A percentile compares a stretch with the other conserved stretches of the same genome.
Conservation (phyloP, 805 yeast genomes). For the Barnettozyma siamensis region DNA sequence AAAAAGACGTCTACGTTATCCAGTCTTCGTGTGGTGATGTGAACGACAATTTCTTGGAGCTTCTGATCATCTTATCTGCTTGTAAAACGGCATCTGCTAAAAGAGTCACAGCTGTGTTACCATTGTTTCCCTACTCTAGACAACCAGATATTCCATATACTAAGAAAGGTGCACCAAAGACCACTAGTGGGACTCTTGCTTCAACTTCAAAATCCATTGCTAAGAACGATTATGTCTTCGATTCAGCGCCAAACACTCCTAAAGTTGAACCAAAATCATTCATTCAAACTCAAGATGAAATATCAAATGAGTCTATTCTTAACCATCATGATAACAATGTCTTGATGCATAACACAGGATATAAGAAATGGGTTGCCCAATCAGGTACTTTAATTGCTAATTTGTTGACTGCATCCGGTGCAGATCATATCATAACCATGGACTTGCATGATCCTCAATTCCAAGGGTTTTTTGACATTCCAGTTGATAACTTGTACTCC, state of each 20-base stretch:
- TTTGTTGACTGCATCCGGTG: conserved; percentile 85
- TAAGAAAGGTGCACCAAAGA: conserved; percentile 62
- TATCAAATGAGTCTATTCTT: conserved; percentile 19
- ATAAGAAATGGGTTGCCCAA: conserved; percentile 94
- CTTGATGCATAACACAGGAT: conserved; percentile 48
- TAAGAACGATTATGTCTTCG: conserved; percentile 35
- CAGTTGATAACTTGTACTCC: conserved; percentile 90
- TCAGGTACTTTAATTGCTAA: conserved; percentile 90
- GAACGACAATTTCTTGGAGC: conserved; percentile 93
- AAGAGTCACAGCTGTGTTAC: conserved; percentile 91
- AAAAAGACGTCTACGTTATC: conserved; percentile 92
- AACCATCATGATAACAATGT: conserved; percentile 14
- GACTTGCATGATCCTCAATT: conserved; percentile 97
- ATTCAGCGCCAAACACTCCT: conserved; percentile 43
- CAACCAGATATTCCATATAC: conserved; percentile 92
- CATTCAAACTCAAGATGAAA: conserved; percentile 10
- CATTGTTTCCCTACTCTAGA: conserved; percentile 91
- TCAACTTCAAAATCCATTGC: neutral
- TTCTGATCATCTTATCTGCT: conserved; percentile 85
- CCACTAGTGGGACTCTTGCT: neutral
- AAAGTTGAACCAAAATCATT: conserved; percentile 3
- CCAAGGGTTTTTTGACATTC: conserved; percentile 95
- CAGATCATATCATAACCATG: conserved; percentile 95
- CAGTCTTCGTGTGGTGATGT: conserved; percentile 81
- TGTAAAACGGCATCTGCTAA: conserved; percentile 97